phyloP scores from a whole-genome alignment of 345 rosid species.

The Eucalyptus pauciflora region DNA sequence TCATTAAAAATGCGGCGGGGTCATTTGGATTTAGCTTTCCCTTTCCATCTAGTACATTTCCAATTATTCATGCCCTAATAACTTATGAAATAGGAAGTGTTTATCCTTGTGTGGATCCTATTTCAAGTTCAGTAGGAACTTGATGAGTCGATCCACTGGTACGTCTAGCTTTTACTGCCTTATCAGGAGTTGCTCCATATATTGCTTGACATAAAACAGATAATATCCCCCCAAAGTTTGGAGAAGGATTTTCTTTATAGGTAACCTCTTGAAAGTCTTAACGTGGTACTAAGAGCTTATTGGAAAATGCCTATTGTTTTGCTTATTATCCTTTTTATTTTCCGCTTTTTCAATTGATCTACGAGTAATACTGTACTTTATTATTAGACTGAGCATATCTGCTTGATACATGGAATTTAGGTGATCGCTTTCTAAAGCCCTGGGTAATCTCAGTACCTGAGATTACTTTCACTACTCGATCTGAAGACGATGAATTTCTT shows the following conservation, averaged over 20 bases:
- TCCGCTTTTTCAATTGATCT: neutral
- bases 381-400: neutral
- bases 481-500: conserved; percentile 20
- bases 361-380: neutral
- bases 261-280: neutral
- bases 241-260: neutral
- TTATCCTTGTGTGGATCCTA: neutral
- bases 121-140: neutral
- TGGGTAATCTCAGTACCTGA: conserved; percentile 26
- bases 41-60: neutral
- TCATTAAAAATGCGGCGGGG: neutral
- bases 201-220: neutral
- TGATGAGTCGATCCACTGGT: neutral
- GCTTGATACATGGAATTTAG: neutral
- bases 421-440: conserved; percentile 31
- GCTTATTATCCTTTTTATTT: neutral
- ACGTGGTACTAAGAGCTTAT: neutral
- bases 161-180: neutral
- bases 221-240: neutral
- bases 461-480: conserved; percentile 13
- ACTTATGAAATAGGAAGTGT: neutral
- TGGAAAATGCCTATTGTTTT: neutral
- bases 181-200: neutral
- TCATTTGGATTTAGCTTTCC: neutral
- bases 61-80: neutral